Evolutionary conservation across 2,329 filamentous ascomycete species (phyloP).

Genomic region (Colletotrichum liriopes): DNA sequence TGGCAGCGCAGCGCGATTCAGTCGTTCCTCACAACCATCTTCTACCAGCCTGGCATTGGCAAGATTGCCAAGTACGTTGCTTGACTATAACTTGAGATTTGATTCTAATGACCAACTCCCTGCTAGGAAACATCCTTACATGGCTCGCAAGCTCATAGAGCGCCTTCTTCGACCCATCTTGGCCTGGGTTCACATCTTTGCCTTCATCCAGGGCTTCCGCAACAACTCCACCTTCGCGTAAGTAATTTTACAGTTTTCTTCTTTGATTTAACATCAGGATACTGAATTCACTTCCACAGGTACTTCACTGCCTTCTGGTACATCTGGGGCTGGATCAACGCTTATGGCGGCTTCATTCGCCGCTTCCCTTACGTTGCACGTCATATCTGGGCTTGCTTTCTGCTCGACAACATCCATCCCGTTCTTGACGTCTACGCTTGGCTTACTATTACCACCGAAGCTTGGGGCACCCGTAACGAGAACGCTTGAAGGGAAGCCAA

Average conservation of each 20-base stretch:
- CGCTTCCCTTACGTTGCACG: constrained; percentile 29
- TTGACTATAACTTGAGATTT: rapidly evolving
- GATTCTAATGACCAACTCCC: too few relatives aligned
- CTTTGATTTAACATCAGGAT: rapidly evolving
- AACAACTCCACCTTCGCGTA: constrained; percentile 26
- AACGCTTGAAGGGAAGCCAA: background rate
- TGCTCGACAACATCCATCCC: constrained; percentile 37
- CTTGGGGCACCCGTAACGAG: constrained; percentile 35
- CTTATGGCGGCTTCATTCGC: constrained; percentile 26
- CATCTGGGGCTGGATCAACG: constrained; percentile 13
- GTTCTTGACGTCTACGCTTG: constrained; percentile 38
- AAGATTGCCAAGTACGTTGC: constrained; percentile 15
- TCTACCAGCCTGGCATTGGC: constrained; percentile 27
- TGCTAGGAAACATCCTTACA: constrained; percentile 36
- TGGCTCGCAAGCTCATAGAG: constrained; percentile 42
- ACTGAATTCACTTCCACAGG: constrained; percentile 1
- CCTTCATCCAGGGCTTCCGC: constrained; percentile 17
- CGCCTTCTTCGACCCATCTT: constrained; percentile 34
- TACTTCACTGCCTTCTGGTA: constrained; percentile 34
- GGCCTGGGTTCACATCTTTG: constrained; percentile 29
- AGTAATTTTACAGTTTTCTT: background rate
- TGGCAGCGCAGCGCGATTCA: constrained; percentile 47
- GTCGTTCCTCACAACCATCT: constrained; percentile 12
- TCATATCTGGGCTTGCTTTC: constrained; percentile 31
- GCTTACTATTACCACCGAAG: constrained; percentile 31